Percentiles rank a stretch among this genome's conserved stretches.
phyloP scores from a whole-genome alignment of 257 asterid genomes.

The Nicotiana sylvestris region DNA sequence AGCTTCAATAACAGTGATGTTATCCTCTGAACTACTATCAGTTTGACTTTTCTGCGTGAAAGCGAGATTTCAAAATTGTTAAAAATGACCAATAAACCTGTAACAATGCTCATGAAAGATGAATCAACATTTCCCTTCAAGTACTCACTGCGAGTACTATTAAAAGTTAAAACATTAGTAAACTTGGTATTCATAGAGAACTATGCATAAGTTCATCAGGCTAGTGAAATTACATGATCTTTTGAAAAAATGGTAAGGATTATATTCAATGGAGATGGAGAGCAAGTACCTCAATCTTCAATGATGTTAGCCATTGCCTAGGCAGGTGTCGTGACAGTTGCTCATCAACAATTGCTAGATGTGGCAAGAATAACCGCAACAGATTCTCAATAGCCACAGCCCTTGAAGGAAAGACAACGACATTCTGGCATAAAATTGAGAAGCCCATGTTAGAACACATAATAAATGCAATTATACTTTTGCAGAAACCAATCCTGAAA shows the following conservation, averaged over 20 bases:
- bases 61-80: slow-evolving; percentile 18
- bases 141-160: not conserved
- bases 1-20: slow-evolving; percentile 84
- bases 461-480: not conserved
- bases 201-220: not conserved
- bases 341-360: slow-evolving; percentile 90
- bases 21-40: slow-evolving; percentile 43
- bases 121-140: not conserved
- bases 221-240: not conserved
- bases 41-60: slow-evolving; percentile 55
- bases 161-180: not conserved
- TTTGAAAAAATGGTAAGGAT: not conserved
- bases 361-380: slow-evolving; percentile 77
- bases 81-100: not conserved
- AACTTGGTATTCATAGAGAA: not conserved
- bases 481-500: not conserved
- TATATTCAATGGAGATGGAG: slow-evolving; percentile 1
- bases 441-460: slow-evolving; percentile 14
- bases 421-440: slow-evolving; percentile 41
- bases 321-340: slow-evolving; percentile 72
- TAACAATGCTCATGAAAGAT: not conserved
- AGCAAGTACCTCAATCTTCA: slow-evolving; percentile 54
- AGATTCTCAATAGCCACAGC: slow-evolving; percentile 87
- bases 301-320: slow-evolving; percentile 80
- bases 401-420: slow-evolving; percentile 86